These are phyloP conservation scores for Elsinoe fawcettii DNA, from an alignment of 2,329 filamentous ascomycete genomes.

Conservation along the genomic window DNA sequence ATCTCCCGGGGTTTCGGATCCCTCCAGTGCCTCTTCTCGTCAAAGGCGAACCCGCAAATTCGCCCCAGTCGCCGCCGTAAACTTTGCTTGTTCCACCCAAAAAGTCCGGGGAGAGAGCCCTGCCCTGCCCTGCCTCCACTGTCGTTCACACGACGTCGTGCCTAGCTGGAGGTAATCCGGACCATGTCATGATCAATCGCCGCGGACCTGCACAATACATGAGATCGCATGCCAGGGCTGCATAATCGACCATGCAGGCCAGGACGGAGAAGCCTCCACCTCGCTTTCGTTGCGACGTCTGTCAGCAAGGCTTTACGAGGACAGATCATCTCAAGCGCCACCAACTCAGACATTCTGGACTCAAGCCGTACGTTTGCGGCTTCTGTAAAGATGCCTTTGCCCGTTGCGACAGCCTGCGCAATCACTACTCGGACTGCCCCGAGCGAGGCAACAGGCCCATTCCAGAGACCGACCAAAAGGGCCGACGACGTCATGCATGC, in stretches of 20 bases:
- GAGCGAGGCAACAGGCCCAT: slow-evolving; percentile 11
- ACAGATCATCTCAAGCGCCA: slow-evolving; percentile 14
- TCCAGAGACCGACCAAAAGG: slow-evolving; percentile 15
- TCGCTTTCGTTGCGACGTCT: slow-evolving; percentile 15
- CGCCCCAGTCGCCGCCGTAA: neutral
- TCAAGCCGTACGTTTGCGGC: slow-evolving; percentile 15
- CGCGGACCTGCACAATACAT: neutral
- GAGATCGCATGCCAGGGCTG: neutral
- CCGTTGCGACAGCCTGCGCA: slow-evolving; percentile 13
- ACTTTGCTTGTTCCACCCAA: neutral
- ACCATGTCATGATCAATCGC: slow-evolving; percentile 9
- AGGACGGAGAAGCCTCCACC: slow-evolving; percentile 10
- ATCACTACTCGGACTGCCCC: slow-evolving; percentile 13
- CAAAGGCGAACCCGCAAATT: neutral
- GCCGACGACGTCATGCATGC: slow-evolving; percentile 12
- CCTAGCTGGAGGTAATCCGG: slow-evolving; percentile 9
- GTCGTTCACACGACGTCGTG: neutral
- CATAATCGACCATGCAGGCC: neutral
- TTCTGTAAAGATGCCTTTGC: slow-evolving; percentile 14
- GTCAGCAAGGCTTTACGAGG: slow-evolving; percentile 15
- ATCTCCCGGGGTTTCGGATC: neutral
- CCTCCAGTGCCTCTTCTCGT: neutral
- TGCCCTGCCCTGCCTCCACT: slow-evolving; percentile 6
- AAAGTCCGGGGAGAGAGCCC: neutral
- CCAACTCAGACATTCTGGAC: slow-evolving; percentile 12